These are phyloP conservation scores for Elongisporangium prolatum DNA, from an alignment of 352 stramenopile species.

Conservation along the genomic window DNA sequence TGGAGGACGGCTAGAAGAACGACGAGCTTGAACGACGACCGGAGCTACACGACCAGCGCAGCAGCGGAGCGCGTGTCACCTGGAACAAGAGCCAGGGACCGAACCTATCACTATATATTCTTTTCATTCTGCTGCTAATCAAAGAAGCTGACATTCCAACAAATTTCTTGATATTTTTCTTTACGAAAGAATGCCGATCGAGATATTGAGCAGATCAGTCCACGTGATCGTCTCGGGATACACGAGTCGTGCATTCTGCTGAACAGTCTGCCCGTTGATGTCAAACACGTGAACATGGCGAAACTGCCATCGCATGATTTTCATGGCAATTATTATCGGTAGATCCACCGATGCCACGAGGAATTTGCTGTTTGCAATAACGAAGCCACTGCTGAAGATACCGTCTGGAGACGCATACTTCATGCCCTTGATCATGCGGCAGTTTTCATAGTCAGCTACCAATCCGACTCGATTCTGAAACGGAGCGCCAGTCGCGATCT, in stretches of 20 bases:
- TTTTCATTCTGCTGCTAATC: no score
- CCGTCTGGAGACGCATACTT: constrained; percentile 40
- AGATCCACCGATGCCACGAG: constrained; percentile 35
- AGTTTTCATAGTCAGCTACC: constrained; percentile 41
- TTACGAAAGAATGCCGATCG: constrained; percentile 30
- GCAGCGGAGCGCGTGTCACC: background rate
- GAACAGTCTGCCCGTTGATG: constrained; percentile 27
- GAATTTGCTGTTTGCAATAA: constrained; percentile 38
- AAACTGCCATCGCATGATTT: constrained; percentile 21
- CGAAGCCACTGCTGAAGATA: constrained; percentile 38
- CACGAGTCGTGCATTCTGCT: constrained; percentile 31
- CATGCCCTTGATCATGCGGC: constrained; percentile 36
- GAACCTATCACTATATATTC: background rate
- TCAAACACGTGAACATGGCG: constrained; percentile 37
- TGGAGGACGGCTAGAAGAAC: background rate
- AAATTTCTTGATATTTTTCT: background rate
- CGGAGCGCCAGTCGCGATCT: constrained; percentile 27
- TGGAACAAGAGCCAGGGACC: background rate
- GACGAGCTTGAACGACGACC: background rate
- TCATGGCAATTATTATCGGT: constrained; percentile 27
- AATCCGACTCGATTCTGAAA: constrained; percentile 20
- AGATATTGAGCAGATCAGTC: constrained; percentile 29
- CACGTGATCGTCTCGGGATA: constrained; percentile 33
- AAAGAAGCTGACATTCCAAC: no score
- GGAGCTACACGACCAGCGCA: background rate